Conservation (phyloP, 495 filamentous ascomycete species). For the Aspergillus carlsbadensis region DNA sequence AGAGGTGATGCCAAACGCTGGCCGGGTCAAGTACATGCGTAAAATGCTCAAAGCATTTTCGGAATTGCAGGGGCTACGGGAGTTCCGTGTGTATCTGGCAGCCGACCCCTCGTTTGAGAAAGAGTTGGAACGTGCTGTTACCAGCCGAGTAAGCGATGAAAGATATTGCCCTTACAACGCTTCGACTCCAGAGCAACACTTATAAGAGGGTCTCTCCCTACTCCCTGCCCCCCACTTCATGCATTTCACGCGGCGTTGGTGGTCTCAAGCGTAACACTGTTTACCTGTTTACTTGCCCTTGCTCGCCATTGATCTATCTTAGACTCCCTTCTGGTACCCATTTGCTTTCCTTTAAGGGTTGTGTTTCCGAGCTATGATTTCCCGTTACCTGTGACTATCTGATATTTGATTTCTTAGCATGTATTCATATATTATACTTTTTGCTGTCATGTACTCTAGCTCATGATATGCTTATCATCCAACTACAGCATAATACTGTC, state of each 20-base stretch:
- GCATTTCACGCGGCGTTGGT: background rate
- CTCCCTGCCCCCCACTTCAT: background rate
- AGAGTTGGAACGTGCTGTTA: conserved; percentile 15
- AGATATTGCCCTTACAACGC: background rate
- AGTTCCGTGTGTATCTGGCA: conserved; percentile 19
- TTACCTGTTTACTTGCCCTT: background rate
- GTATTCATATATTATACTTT: background rate
- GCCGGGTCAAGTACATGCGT: conserved; percentile 17
- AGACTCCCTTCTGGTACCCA: background rate
- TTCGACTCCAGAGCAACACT: background rate
- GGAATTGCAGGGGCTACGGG: conserved; percentile 18
- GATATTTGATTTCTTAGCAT: background rate
- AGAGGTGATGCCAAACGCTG: background rate
- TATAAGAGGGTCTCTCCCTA: too few species aligned
- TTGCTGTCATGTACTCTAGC: background rate
- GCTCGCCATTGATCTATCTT: background rate
- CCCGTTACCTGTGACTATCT: background rate
- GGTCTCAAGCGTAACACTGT: background rate
- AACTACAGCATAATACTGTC: background rate
- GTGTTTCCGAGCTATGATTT: background rate
- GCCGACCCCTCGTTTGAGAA: conserved; percentile 19
- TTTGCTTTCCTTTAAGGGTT: background rate
- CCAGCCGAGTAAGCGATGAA: conserved; percentile 4
- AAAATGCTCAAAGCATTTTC: conserved; percentile 18
- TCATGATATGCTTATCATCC: background rate